Conservation (phyloP, 148 eudicot genomes). For the Fallopia convolvulus region DNA sequence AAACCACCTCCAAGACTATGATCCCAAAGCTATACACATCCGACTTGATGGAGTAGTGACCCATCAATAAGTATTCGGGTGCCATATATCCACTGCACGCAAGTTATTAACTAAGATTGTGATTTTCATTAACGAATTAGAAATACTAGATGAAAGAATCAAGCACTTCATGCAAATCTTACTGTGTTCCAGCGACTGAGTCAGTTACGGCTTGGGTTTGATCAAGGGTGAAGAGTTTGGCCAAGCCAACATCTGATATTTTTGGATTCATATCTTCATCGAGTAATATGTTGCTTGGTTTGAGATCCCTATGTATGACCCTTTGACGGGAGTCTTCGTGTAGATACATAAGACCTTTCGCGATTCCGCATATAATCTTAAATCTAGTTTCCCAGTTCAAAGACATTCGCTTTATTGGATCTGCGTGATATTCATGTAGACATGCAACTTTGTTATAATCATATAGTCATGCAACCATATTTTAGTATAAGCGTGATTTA, state of each 20-base stretch:
- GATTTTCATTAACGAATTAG: too few species aligned
- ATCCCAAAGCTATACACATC: neutral
- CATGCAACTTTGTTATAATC: neutral
- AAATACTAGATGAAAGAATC: too few species aligned
- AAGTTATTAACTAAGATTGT: too few species aligned
- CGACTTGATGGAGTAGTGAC: neutral
- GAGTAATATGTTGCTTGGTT: slow-evolving; percentile 21
- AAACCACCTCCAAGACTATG: neutral
- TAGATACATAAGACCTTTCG: slow-evolving; percentile 14
- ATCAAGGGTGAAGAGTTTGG: neutral
- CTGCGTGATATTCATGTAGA: neutral
- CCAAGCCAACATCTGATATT: slow-evolving; percentile 18
- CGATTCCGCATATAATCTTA: neutral
- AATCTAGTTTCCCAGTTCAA: slow-evolving; percentile 10
- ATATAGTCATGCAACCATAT: too few species aligned
- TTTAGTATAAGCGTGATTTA: neutral
- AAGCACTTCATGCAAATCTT: neutral
- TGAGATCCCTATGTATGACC: slow-evolving; percentile 24
- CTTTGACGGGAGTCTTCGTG: slow-evolving; percentile 29
- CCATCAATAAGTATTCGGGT: neutral
- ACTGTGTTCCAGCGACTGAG: neutral
- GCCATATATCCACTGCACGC: neutral
- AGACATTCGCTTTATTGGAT: neutral
- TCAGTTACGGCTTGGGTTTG: neutral
- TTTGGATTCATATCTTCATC: slow-evolving; percentile 26